Evolutionary conservation across 306 rosid genomes (phyloP), one percentile per base, ranked within the genome.

Genomic region (Alnus rubra): DNA sequence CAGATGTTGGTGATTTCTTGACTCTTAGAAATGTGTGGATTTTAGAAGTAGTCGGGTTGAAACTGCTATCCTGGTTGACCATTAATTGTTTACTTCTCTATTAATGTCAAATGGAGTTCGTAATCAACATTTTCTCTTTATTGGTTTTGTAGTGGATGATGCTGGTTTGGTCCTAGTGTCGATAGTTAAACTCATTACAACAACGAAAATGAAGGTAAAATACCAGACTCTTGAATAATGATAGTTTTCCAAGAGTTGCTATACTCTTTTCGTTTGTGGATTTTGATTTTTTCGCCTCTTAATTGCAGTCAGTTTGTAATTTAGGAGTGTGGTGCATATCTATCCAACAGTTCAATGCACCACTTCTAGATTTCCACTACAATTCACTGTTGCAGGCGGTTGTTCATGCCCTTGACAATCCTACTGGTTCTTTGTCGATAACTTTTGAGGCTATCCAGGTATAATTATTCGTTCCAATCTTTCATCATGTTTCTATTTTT

Each of bases 381-480:
- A 55, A 79, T 73, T 87, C 86, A 77, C 73, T 94, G 75, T 80
- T 92, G 86, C 74, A 54, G 48, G 96, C 92, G 6, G 79, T 92
- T 58, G 84, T 88, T 74, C 94, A 89, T 83, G 94, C 96, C 76
- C 84, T 92, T 35, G 93, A 92, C 84, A 94, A 92, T 84, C 98
- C 97, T 12, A 79, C 88, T 83, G 97, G 94, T 80, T 94, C 94
- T 53, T 75, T 92, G 86, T 94, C 97, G 48, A 89, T 96, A n/a
- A 92, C 96, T 70, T 92, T 90, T 80, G 97, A 92, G 92, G 96
- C 98, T 79, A 90, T 84, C 45, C 96, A 89, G 97, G 97, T 94
- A 79, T 56, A 60, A 31, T 48, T 76, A 5, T 18, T 63, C 48
- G 48, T 75, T 30, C 5, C 53, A 8, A 65, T 4, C 69, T 33